Evolutionary conservation across 192 early-diverging fungal genomes (phyloP), one percentile per base, ranked within the genome.

Genomic region (Gryganskiella cystojenkinii): DNA sequence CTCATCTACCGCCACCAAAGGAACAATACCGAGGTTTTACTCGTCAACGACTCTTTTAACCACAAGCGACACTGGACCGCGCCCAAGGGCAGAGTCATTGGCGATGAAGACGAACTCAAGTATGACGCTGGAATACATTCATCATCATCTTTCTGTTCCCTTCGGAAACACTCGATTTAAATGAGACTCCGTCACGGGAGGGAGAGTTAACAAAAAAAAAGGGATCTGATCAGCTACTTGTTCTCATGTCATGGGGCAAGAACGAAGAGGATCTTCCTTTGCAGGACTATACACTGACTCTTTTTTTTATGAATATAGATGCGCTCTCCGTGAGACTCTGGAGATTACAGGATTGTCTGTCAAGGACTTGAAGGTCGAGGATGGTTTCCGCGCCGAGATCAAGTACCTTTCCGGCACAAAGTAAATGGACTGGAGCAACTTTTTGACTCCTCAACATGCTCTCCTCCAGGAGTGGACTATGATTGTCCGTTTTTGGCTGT

Each of bases 51-150:
- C 83, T 87, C 92, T 55, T 92, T 89, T 63, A 81, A 90, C 58
- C 88, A 92, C 75, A 92, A 93, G 68, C 84, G 88, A 66, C 89
- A 94, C 80, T 95, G 94, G 94, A 88, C 85, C 43, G 89, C 90
- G 61, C 94, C 94, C 33, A 95, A 95, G 79, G 93, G 93, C 61
- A 83, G 84, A 63, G 82, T 89, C 34, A 87, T 94, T 67, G 92
- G 92, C 22, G 79, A 87, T 64, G 94, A 95, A 83, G 90, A 94
- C 81, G 92, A 93, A 75, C 70, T 89, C 72, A 91, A 92, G 94
- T 95, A 92, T 83, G 88, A 45, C n/a, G 25, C 22, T 24, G 17
- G 25, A 19, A 35, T 24, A 40, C 34, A 27, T 14, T n/a, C 24
- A 1, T 17, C 28, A 14, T 34, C n/a, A 11, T 17, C 22, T 22